These are phyloP conservation scores for Drechslerella coelobrocha DNA, from an alignment of 2,329 filamentous ascomycete genomes.

Conservation along the genomic window DNA sequence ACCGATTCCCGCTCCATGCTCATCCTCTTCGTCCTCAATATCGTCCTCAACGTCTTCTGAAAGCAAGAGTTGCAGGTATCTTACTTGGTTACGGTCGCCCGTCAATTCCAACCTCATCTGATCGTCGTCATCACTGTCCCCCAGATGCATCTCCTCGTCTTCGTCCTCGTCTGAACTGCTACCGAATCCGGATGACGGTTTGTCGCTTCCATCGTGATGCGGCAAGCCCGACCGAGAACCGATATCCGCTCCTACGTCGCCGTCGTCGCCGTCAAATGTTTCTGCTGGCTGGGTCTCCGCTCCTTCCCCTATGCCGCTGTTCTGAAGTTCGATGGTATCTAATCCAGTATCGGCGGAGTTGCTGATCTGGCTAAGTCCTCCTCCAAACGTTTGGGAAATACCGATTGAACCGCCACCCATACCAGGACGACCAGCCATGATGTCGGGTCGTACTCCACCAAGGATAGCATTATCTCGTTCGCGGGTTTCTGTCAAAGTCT, in stretches of 20 bases:
- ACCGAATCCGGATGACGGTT: conserved; percentile 85
- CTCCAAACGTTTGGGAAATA: conserved; percentile 52
- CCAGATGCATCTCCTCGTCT: conserved; percentile 81
- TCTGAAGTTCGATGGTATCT: conserved; percentile 55
- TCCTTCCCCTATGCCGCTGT: conserved; percentile 51
- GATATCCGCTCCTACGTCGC: conserved; percentile 63
- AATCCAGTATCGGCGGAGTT: conserved; percentile 46
- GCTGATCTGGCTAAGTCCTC: conserved; percentile 35
- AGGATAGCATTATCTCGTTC: conserved; percentile 98
- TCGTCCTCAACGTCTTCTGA: conserved; percentile 54
- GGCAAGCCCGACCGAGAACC: conserved; percentile 35
- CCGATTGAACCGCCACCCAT: conserved; percentile 58
- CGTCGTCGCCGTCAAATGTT: conserved; percentile 64
- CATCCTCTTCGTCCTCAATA: conserved; percentile 55
- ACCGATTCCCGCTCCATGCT: conserved; percentile 52
- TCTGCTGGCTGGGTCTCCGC: conserved; percentile 60
- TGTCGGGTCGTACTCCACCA: conserved; percentile 89
- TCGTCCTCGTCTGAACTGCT: conserved; percentile 90
- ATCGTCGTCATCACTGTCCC: conserved; percentile 70
- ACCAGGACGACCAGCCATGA: conserved; percentile 73
- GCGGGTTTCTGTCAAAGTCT: conserved; percentile 87
- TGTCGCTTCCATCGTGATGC: conserved; percentile 62
- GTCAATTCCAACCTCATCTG: conserved; percentile 53
- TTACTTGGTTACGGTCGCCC: conserved; percentile 55
- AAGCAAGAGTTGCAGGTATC: conserved; percentile 53